Conservation (phyloP, 2,329 filamentous ascomycete species). For the Monilinia aucupariae region DNA sequence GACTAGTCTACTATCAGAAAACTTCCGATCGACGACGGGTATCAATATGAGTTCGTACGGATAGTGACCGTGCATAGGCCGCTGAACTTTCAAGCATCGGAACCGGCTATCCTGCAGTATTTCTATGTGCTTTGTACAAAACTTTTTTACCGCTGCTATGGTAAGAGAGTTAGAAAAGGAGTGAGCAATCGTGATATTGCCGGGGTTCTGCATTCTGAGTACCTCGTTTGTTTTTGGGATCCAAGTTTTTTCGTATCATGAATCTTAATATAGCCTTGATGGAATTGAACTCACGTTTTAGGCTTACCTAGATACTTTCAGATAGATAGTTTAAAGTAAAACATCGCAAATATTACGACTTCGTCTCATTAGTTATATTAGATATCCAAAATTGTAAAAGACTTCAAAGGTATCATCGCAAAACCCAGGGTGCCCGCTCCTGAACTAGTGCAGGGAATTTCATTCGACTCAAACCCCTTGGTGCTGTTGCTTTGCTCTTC, state of each 20-base stretch:
- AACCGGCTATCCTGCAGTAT: neutral
- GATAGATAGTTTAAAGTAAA: neutral
- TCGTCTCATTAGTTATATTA: neutral
- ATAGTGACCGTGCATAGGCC: no score
- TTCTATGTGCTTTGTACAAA: neutral
- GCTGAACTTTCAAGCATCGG: neutral
- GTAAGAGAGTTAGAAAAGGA: no score
- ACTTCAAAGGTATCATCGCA: neutral
- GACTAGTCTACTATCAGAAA: no score
- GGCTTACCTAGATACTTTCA: neutral
- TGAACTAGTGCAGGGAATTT: neutral
- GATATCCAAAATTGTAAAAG: neutral
- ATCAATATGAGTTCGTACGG: no score
- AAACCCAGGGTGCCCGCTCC: neutral
- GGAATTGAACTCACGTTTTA: neutral
- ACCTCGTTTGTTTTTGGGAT: no score
- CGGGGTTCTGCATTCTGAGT: no score
- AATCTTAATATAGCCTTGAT: neutral
- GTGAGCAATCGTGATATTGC: no score
- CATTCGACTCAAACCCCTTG: neutral
- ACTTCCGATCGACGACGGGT: no score
- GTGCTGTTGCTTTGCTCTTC: no score
- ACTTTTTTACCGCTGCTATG: no score
- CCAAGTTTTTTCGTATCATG: no score
- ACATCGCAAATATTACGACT: neutral